Conservation (phyloP, 75 land plant species). For the Pseudotsuga menziesii region DNA sequence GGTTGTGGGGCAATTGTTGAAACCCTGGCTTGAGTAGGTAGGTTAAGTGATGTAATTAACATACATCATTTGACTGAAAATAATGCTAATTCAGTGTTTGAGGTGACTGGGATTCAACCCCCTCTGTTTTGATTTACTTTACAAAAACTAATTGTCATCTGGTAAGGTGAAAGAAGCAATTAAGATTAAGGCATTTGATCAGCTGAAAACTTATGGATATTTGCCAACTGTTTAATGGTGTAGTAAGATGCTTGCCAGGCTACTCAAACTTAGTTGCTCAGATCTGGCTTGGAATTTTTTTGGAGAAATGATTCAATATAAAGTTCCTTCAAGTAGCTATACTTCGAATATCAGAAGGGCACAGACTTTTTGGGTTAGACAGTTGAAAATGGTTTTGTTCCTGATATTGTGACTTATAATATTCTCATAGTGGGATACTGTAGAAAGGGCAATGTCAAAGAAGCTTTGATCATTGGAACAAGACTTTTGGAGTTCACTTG, state of each 20-base stretch:
- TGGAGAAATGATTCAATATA: neutral
- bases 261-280: neutral
- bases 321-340: constrained; percentile 1
- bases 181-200: neutral
- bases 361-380: neutral
- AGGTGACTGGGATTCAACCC: constrained; percentile 8
- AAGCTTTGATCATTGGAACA: neutral
- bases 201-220: neutral
- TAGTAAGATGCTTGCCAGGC: constrained; percentile 1
- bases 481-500: too few relatives aligned
- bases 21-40: constrained; percentile 4
- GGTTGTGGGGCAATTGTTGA: constrained; percentile 3
- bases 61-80: neutral
- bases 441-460: neutral
- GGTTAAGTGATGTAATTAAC: neutral
- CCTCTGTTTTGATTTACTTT: neutral
- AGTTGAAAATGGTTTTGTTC: neutral
- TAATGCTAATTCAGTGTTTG: neutral
- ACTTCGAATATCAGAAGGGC: constrained; percentile 1
- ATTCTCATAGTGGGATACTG: neutral
- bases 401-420: constrained; percentile 10
- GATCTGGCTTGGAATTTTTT: constrained; percentile 6
- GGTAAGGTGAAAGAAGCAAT: constrained; percentile 1
- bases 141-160: neutral
- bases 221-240: constrained; percentile 3